A percentile compares a stretch with the other conserved stretches of the same genome.
Conservation (phyloP, 2,329 filamentous ascomycete species). For the Nakataea oryzae region DNA sequence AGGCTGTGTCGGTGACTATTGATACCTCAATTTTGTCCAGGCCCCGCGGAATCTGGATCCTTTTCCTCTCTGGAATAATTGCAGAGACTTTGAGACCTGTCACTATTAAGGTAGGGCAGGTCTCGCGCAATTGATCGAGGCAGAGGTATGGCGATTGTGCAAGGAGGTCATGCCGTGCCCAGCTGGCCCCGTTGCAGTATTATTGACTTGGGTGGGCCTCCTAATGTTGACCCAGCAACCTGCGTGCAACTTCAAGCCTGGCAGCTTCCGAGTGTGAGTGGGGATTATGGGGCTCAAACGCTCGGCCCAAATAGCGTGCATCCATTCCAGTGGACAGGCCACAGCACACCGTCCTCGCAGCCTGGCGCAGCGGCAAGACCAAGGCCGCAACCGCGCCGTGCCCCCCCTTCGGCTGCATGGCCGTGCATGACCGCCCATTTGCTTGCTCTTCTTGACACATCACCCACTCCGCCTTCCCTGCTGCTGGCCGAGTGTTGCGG, state of each 20-base stretch:
- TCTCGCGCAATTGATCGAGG: not conserved
- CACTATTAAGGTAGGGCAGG: not conserved
- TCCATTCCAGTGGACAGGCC: not conserved
- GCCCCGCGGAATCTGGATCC: not conserved
- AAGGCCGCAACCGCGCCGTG: not conserved
- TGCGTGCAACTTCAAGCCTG: not conserved
- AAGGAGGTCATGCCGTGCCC: not conserved
- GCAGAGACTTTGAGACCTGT: not conserved
- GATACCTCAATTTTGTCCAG: not conserved
- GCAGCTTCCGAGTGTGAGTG: not conserved
- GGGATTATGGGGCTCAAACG: not conserved
- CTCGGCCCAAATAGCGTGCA: not conserved
- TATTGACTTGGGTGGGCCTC: not conserved
- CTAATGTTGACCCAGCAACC: not conserved
- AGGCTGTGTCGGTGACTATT: not conserved
- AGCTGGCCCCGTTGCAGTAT: not conserved
- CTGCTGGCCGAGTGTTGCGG: not conserved
- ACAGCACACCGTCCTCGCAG: too few species aligned
- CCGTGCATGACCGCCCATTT: not conserved
- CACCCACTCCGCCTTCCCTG: not conserved
- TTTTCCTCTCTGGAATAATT: not conserved
- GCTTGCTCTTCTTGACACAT: not conserved
- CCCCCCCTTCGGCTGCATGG: not conserved
- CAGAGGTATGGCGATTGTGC: not conserved
- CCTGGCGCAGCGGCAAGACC: not conserved